These are phyloP conservation scores for Petunia hybrid DNA, from an alignment of 305 asterid species.

Conservation along the genomic window DNA sequence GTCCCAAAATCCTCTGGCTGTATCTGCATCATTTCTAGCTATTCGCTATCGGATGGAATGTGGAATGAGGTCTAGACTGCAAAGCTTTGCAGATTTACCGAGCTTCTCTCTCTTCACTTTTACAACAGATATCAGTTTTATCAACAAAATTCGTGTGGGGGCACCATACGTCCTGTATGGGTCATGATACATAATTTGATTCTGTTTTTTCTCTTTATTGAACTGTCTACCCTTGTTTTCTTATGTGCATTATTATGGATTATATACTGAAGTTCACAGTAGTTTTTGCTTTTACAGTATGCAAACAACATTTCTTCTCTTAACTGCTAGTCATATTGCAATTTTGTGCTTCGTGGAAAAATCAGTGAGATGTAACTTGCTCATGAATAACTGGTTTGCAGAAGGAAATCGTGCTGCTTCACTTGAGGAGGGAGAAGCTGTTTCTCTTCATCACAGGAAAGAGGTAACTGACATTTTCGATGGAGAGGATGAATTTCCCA, in stretches of 20 bases:
- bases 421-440: slow-evolving; percentile 58
- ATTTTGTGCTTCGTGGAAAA: background rate
- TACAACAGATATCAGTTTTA: no score
- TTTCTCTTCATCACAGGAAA: slow-evolving; percentile 50
- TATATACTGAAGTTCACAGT: background rate
- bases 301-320: slow-evolving; percentile 4
- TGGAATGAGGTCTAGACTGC: no score
- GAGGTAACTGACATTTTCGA: slow-evolving; percentile 66
- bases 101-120: no score
- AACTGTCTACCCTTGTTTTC: background rate
- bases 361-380: slow-evolving; percentile 10
- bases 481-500: slow-evolving; percentile 81
- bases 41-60: no score
- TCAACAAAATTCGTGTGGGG: background rate
- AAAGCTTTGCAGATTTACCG: background rate
- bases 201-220: background rate
- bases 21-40: background rate
- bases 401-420: slow-evolving; percentile 60
- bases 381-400: slow-evolving; percentile 29
- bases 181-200: background rate
- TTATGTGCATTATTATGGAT: background rate
- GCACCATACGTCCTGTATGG: background rate
- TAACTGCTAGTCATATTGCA: slow-evolving; percentile 3
- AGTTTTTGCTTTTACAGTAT: background rate
- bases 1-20: background rate